Evolutionary conservation across 345 rosid species (phyloP).

Genomic region (Luvunga scandens): DNA sequence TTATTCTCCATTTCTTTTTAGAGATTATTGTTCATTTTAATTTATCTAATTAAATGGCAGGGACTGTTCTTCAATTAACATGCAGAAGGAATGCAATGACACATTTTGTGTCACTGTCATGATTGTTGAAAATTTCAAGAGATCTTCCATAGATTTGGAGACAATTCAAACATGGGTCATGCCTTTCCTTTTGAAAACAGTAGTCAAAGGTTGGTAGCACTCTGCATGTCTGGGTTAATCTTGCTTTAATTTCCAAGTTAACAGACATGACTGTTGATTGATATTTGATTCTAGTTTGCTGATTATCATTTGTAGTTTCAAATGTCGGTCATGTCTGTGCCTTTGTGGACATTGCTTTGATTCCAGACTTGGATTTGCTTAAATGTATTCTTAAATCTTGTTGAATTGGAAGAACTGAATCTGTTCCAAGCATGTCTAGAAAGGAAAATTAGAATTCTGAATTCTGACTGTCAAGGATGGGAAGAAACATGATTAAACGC

Average conservation of each 20-base stretch:
- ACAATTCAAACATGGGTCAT: constrained; percentile 42
- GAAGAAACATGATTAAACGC: background rate
- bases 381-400: constrained; percentile 1
- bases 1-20: background rate
- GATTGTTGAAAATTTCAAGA: constrained; percentile 39
- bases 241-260: background rate
- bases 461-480: background rate
- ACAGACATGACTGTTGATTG: background rate
- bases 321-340: background rate
- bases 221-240: background rate
- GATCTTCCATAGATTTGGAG: constrained; percentile 31
- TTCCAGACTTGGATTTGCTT: background rate
- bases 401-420: constrained; percentile 8
- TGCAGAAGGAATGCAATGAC: constrained; percentile 37
- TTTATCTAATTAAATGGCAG: constrained; percentile 24
- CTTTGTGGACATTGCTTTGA: background rate
- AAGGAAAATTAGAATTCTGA: background rate
- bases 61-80: constrained; percentile 35
- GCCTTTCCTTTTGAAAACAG: constrained; percentile 62
- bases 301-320: background rate
- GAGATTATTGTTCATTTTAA: constrained; percentile 7
- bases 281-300: background rate
- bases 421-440: background rate
- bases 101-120: constrained; percentile 53
- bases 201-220: constrained; percentile 50